Evolutionary conservation across 306 rosid genomes (phyloP).

Genomic region (Betula pendula): DNA sequence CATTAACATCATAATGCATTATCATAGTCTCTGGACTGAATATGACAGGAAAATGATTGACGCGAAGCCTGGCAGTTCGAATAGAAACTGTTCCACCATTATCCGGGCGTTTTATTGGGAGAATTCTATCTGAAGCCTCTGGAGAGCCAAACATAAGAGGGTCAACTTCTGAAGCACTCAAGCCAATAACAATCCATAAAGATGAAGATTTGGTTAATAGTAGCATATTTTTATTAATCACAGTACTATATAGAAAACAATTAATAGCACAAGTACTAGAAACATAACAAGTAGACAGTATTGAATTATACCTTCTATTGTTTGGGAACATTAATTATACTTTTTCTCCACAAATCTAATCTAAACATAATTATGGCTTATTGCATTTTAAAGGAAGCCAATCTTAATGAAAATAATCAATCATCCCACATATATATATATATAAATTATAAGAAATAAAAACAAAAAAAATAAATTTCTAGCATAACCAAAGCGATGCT

Average conservation of each 20-base stretch:
- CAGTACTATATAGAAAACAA: no score
- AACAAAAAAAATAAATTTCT: background rate
- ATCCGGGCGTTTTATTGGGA: conserved; percentile 65
- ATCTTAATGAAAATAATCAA: background rate
- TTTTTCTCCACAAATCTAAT: no score
- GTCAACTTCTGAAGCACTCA: conserved; percentile 22
- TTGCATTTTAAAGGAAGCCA: background rate
- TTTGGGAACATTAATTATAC: no score
- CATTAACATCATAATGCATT: conserved; percentile 57
- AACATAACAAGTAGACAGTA: no score
- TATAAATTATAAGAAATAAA: background rate
- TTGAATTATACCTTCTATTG: no score
- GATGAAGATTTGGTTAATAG: no score
- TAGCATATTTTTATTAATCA: no score
- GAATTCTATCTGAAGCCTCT: conserved; percentile 18
- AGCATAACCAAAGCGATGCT: no score
- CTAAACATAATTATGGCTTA: no score
- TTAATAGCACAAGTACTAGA: no score
- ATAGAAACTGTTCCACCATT: conserved; percentile 40
- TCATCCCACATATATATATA: background rate
- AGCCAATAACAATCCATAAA: conserved; percentile 20
- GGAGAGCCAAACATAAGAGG: background rate
- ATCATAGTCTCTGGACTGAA: conserved; percentile 44
- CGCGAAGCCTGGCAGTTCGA: conserved; percentile 39
- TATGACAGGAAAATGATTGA: conserved; percentile 54